Percentiles rank a stretch among this genome's conserved stretches.
phyloP scores from a whole-genome alignment of 306 rosid species.

The Vigna angularis region DNA sequence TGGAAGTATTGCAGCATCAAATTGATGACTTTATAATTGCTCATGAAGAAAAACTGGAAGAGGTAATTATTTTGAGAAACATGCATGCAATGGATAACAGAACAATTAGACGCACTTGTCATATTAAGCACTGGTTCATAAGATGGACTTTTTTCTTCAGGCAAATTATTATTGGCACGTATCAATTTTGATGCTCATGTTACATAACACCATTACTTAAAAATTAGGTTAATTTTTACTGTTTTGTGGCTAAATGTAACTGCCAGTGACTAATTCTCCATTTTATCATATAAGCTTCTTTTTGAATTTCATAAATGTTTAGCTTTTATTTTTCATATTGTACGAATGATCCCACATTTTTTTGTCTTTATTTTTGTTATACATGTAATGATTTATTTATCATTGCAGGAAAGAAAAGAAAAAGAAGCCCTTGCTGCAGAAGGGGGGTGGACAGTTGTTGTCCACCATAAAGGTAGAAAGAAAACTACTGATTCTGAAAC shows the following conservation, averaged over 20 bases:
- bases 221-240: neutral
- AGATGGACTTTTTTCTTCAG: too few relatives aligned
- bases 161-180: too few relatives aligned
- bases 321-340: neutral
- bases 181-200: neutral
- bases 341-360: constrained; percentile 1
- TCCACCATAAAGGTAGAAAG: constrained; percentile 90
- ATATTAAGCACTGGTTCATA: too few relatives aligned
- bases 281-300: neutral
- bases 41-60: constrained; percentile 74
- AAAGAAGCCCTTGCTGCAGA: constrained; percentile 77
- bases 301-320: constrained; percentile 5
- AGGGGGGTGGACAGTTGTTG: constrained; percentile 91
- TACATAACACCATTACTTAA: neutral
- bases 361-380: constrained; percentile 26
- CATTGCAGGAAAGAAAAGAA: constrained; percentile 71
- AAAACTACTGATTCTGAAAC: constrained; percentile 84
- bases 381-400: constrained; percentile 19
- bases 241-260: neutral
- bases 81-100: neutral
- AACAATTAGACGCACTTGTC: constrained; percentile 16
- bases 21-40: constrained; percentile 72
- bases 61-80: constrained; percentile 51
- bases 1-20: constrained; percentile 66
- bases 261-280: neutral